These are phyloP conservation scores for Candida boidinii DNA, from an alignment of 805 yeast species.

Conservation along the genomic window DNA sequence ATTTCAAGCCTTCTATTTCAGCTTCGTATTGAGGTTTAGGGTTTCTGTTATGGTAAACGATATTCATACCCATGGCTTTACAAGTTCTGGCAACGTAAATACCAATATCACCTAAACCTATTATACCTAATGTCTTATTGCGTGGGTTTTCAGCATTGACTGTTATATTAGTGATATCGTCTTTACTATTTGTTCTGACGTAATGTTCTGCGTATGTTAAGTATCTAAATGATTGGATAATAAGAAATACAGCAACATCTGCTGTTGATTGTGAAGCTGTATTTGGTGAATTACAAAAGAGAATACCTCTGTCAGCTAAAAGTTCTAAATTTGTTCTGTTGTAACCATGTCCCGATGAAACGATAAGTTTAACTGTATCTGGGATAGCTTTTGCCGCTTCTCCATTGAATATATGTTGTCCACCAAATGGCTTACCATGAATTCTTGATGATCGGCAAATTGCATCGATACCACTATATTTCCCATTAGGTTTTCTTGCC, in stretches of 20 bases:
- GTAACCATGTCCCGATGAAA: conserved; percentile 32
- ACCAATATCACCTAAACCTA: conserved; percentile 43
- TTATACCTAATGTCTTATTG: conserved; percentile 34
- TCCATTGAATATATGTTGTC: conserved; percentile 25
- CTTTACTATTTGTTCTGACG: conserved; percentile 25
- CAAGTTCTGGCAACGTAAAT: conserved; percentile 32
- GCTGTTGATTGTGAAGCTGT: conserved; percentile 32
- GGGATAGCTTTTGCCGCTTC: conserved; percentile 26
- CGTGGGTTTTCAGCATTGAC: conserved; percentile 30
- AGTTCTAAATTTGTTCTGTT: conserved; percentile 30
- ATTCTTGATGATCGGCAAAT: conserved; percentile 31
- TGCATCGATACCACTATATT: conserved; percentile 26
- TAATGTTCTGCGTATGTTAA: conserved; percentile 30
- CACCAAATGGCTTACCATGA: conserved; percentile 28
- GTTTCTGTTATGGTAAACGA: conserved; percentile 32
- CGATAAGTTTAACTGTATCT: conserved; percentile 25
- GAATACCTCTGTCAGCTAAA: conserved; percentile 22
- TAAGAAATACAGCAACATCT: conserved; percentile 26
- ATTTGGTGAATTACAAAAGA: conserved; percentile 31
- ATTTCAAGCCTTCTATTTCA: conserved; percentile 23
- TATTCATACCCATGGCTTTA: conserved; percentile 34
- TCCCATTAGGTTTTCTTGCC: conserved; percentile 25
- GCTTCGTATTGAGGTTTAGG: conserved; percentile 22
- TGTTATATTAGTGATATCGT: conserved; percentile 22
- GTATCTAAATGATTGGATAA: conserved; percentile 26